phyloP scores from a whole-genome alignment of 1,284 basidiomycete species.

The Butyriboletus appendiculatus region DNA sequence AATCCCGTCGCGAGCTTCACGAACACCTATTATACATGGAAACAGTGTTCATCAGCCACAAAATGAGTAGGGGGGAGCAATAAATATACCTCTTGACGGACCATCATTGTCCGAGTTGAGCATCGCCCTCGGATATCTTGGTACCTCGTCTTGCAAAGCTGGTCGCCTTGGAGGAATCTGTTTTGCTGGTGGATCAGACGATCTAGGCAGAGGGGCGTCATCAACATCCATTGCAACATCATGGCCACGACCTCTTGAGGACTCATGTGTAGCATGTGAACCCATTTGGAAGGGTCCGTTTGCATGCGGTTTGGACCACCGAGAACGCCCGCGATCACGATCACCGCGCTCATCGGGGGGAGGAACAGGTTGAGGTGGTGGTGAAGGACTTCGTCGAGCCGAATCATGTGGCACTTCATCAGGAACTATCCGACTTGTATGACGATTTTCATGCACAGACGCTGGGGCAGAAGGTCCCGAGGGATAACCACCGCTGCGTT shows the following conservation, averaged over 20 bases:
- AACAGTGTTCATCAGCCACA: neutral
- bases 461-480: neutral
- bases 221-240: slow-evolving; percentile 34
- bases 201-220: slow-evolving; percentile 21
- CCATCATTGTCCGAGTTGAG: slow-evolving; percentile 28
- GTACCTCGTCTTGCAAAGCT: slow-evolving; percentile 31
- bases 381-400: slow-evolving; percentile 18
- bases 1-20: slow-evolving; percentile 26
- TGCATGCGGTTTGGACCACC: slow-evolving; percentile 16
- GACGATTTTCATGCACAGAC: slow-evolving; percentile 7
- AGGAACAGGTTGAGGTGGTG: slow-evolving; percentile 2
- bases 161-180: slow-evolving; percentile 16
- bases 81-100: slow-evolving; percentile 15
- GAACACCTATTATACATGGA: slow-evolving; percentile 9
- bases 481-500: slow-evolving; percentile 15
- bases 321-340: slow-evolving; percentile 18
- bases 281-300: slow-evolving; percentile 18
- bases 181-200: slow-evolving; percentile 22
- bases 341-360: slow-evolving; percentile 17
- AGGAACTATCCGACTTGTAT: neutral
- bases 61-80: neutral
- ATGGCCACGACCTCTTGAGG: slow-evolving; percentile 22
- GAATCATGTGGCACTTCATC: slow-evolving; percentile 8
- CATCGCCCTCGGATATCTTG: slow-evolving; percentile 44
- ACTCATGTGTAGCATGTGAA: slow-evolving; percentile 19